Base-by-base conservation (phyloP, 495 filamentous ascomycete species). In the Daldinia concentrica region DNA sequence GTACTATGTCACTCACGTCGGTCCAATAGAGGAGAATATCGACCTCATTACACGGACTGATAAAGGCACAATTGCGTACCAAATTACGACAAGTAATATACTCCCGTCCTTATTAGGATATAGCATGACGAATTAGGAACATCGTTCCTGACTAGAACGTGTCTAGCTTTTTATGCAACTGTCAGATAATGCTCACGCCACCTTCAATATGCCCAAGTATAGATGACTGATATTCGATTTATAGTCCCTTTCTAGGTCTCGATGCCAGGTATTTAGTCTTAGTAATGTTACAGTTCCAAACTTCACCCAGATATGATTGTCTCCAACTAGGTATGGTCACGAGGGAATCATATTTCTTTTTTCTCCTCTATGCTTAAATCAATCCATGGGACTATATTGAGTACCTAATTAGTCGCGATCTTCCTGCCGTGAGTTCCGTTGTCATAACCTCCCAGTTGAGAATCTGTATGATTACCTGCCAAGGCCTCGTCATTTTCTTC, bases 81-180 rank as follows among this genome's bases (percentile, higher is more conserved):
- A 36, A 64, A 60, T 68, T 64, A 68, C 59, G 65, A 73, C 63
- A 64, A 9, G 0, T 26, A 36, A 51, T 45, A 62, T 45, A 26
- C 22, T 55, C 9, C 26, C 17, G n/a, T 61, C 61, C 63, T 52
- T 41, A 68, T 73, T 62, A 22, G 61, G 70, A 61, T 12, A 52
- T 19, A 14, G 6, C 34, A 41, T 45, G 29, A 48, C 70, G 29
- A 55, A 73, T 69, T 68, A 3, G 70, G 70, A 68, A 58, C 19
- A 8, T 30, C 22, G 14, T 36, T 54, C 50, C 51, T 58, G 30
- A 22, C 24, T 24, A 14, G 12, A 12, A 8, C 9, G 6, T 51
- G 51, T 67, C 64, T 14, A 62, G 59, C 27, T 19, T 45, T 17
- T 58, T 61, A 64, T 65, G 36, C n/a, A 30, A 39, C 26, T 61